These are phyloP conservation scores for Microascus cirrosus DNA, from an alignment of 2,329 filamentous ascomycete species.

Conservation along the genomic window DNA sequence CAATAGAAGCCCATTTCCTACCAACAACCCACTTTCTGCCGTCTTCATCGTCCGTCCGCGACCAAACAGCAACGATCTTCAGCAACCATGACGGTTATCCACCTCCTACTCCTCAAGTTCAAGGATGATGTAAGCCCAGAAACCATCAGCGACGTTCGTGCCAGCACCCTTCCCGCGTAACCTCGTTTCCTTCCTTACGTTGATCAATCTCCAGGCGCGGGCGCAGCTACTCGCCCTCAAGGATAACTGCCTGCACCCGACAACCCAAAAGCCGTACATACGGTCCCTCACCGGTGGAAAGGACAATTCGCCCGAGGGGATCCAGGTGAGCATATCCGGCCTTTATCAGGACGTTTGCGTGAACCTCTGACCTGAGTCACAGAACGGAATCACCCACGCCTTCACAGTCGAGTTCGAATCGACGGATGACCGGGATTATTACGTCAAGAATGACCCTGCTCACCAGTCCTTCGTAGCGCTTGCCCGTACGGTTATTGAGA, in stretches of 20 bases:
- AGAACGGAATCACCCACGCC: slow-evolving; percentile 52
- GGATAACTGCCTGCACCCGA: slow-evolving; percentile 50
- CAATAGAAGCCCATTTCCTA: neutral
- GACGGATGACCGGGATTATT: slow-evolving; percentile 53
- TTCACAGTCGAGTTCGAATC: slow-evolving; percentile 56
- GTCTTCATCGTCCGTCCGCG: neutral
- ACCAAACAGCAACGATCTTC: neutral
- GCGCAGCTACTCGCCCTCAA: slow-evolving; percentile 33
- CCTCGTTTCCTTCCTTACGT: neutral
- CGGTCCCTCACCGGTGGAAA: slow-evolving; percentile 44
- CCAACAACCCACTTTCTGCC: neutral
- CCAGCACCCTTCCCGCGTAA: neutral
- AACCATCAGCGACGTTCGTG: slow-evolving; percentile 44
- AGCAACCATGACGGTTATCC: slow-evolving; percentile 44
- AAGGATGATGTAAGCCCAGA: slow-evolving; percentile 34
- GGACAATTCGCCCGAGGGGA: slow-evolving; percentile 49
- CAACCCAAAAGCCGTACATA: slow-evolving; percentile 48
- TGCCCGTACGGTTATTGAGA: slow-evolving; percentile 31
- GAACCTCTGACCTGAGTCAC: neutral
- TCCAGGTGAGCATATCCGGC: slow-evolving; percentile 30
- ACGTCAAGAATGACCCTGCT: slow-evolving; percentile 49
- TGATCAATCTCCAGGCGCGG: slow-evolving; percentile 12
- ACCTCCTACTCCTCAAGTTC: slow-evolving; percentile 58
- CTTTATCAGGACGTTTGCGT: neutral
- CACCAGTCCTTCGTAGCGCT: slow-evolving; percentile 46